A percentile compares a stretch with the other conserved stretches of the same genome.
phyloP scores from a whole-genome alignment of 1,139 yeast genomes.

The Taphrina flavorubra region DNA sequence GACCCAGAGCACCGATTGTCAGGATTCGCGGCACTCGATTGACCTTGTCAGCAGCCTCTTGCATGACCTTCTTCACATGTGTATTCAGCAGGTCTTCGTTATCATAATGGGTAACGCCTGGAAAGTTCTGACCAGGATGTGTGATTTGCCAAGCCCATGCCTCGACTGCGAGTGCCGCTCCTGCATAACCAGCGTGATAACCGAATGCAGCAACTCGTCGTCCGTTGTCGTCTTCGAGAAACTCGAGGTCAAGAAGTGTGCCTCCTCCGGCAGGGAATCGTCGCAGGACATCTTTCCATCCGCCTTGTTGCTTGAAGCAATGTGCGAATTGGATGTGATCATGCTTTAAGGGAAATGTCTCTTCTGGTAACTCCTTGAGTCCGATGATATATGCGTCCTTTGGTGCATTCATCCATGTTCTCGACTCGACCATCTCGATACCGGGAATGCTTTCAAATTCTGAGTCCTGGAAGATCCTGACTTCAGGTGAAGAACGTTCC shows the following conservation, averaged over 20 bases:
- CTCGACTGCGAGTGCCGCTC: slow-evolving; percentile 92
- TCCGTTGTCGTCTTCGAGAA: slow-evolving; percentile 89
- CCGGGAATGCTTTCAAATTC: slow-evolving; percentile 77
- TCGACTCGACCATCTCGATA: slow-evolving; percentile 85
- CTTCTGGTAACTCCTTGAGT: slow-evolving; percentile 94
- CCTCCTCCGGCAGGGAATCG: slow-evolving; percentile 94
- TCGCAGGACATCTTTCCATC: slow-evolving; percentile 88
- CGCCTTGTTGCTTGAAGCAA: slow-evolving; percentile 95
- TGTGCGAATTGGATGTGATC: slow-evolving; percentile 98
- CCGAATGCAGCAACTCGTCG: slow-evolving; percentile 99
- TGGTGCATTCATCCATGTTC: slow-evolving; percentile 92
- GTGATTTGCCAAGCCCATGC: slow-evolving; percentile 94
- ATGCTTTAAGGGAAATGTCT: slow-evolving; percentile 87
- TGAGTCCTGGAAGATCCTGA: slow-evolving; percentile 73
- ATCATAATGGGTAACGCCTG: slow-evolving; percentile 78
- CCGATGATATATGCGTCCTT: slow-evolving; percentile 87
- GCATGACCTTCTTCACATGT: slow-evolving; percentile 69
- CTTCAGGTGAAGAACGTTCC: slow-evolving; percentile 70
- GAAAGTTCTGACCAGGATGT: slow-evolving; percentile 67
- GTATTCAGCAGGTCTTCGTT: slow-evolving; percentile 74
- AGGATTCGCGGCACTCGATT: slow-evolving; percentile 51
- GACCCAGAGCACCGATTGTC: slow-evolving; percentile 95
- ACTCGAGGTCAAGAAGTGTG: slow-evolving; percentile 87
- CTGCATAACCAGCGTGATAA: slow-evolving; percentile 97
- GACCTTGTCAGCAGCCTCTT: slow-evolving; percentile 58